A percentile compares a stretch with the other conserved stretches of the same genome.
phyloP scores from a whole-genome alignment of 768 basidiomycete species.

The Agaricus subrufescens region DNA sequence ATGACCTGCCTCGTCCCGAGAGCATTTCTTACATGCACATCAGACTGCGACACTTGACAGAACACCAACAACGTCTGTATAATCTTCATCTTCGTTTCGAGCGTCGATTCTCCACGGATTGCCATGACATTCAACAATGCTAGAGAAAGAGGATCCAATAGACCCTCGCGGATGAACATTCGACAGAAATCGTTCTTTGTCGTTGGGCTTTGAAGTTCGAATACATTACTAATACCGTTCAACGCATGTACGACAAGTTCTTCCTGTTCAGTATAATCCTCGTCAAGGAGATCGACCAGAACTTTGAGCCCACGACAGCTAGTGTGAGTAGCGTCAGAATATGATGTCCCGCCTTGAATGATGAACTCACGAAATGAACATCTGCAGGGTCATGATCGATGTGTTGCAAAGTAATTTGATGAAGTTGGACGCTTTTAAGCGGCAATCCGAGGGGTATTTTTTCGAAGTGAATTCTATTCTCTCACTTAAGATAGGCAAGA shows the following conservation, averaged over 20 bases:
- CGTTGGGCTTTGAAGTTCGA: conserved; percentile 93
- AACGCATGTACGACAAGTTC: conserved; percentile 91
- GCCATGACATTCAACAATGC: conserved; percentile 88
- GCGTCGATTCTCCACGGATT: conserved; percentile 56
- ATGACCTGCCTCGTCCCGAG: conserved; percentile 88
- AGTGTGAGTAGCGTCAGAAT: background rate
- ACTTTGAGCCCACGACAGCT: conserved; percentile 95
- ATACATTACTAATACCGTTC: conserved; percentile 92
- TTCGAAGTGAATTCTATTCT: conserved; percentile 84
- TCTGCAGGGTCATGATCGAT: conserved; percentile 90
- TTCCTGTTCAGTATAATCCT: conserved; percentile 89
- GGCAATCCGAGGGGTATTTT: conserved; percentile 88
- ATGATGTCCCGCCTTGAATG: background rate
- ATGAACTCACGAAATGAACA: conserved; percentile 95
- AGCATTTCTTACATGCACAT: conserved; percentile 89
- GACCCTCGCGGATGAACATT: conserved; percentile 95
- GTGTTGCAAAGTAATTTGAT: conserved; percentile 89
- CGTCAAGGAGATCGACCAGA: conserved; percentile 93
- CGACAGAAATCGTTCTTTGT: conserved; percentile 98
- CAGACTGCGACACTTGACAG: conserved; percentile 94
- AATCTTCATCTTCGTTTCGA: conserved; percentile 83
- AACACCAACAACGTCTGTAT: conserved; percentile 88
- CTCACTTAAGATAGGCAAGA: conserved; percentile 1
- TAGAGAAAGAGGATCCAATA: conserved; percentile 87
- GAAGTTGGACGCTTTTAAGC: conserved; percentile 93